phyloP scores from a whole-genome alignment of 345 rosid species.

The Euphorbia pulcherrima region DNA sequence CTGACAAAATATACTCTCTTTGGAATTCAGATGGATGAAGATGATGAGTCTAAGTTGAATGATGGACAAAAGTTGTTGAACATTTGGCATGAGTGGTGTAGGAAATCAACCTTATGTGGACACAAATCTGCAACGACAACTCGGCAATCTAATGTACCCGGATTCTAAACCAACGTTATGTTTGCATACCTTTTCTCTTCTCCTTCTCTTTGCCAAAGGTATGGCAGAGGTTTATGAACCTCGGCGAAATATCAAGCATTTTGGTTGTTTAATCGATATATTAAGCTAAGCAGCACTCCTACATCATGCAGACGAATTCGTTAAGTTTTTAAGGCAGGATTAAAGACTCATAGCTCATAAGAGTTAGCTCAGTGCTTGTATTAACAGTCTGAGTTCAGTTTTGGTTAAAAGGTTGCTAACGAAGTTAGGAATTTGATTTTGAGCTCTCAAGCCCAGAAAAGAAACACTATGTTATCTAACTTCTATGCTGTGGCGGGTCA shows the following conservation, averaged over 20 bases:
- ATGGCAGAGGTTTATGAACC: conserved; percentile 17
- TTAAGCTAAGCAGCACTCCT: conserved; percentile 30
- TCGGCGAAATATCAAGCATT: conserved; percentile 24
- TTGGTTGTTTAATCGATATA: conserved; percentile 28
- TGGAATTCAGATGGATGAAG: too few species aligned
- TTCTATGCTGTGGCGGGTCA: conserved; percentile 28
- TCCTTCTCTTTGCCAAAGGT: too few species aligned
- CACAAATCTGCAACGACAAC: too few species aligned
- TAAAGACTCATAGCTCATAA: conserved; percentile 13
- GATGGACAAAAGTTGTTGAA: too few species aligned
- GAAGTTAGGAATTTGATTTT: conserved; percentile 8
- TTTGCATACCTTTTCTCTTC: too few species aligned
- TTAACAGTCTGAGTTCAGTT: conserved; percentile 22
- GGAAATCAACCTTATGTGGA: too few species aligned
- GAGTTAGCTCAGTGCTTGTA: conserved; percentile 28
- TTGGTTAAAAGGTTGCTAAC: conserved; percentile 24
- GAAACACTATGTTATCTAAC: conserved; percentile 27
- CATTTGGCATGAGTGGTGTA: too few species aligned
- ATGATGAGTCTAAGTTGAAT: too few species aligned
- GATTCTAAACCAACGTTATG: too few species aligned
- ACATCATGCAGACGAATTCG: conserved; percentile 23
- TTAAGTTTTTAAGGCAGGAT: conserved; percentile 13
- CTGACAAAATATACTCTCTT: too few species aligned
- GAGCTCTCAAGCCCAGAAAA: conserved; percentile 13
- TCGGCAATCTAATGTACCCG: too few species aligned